Evolutionary conservation across 306 rosid genomes (phyloP).

Genomic region (Vigna reflexopilosa): DNA sequence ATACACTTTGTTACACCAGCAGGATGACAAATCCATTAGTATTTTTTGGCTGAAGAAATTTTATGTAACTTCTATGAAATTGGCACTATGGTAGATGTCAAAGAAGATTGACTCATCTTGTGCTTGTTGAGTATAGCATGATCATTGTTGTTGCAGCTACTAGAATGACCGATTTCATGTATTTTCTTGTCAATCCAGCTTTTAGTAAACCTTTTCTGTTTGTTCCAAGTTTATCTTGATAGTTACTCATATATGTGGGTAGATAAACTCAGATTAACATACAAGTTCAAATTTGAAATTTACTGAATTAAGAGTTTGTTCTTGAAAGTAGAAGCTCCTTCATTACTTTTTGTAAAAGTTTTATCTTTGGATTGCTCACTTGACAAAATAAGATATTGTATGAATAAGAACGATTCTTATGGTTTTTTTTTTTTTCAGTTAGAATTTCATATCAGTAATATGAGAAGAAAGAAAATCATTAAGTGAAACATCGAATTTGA

Average conservation of each 20-base stretch:
- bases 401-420: too few species aligned
- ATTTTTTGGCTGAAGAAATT: slow-evolving; percentile 4
- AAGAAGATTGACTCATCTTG: not conserved
- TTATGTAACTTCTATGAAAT: not conserved
- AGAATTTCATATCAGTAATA: too few species aligned
- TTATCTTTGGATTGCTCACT: too few species aligned
- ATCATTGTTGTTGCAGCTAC: not conserved
- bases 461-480: too few species aligned
- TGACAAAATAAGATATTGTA: too few species aligned
- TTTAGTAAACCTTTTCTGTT: not conserved
- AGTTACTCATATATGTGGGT: not conserved
- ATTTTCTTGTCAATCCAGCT: not conserved
- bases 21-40: not conserved
- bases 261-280: too few species aligned
- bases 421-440: too few species aligned
- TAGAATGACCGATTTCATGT: not conserved
- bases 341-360: too few species aligned
- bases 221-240: slow-evolving; percentile 2
- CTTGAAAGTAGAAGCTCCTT: too few species aligned
- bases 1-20: slow-evolving; percentile 17
- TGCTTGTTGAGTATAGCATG: slow-evolving; percentile 1
- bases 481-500: too few species aligned
- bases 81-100: not conserved
- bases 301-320: too few species aligned
- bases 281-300: too few species aligned